Evolutionary conservation across 768 basidiomycete species (phyloP).

Genomic region (Psilocybe azurescens): DNA sequence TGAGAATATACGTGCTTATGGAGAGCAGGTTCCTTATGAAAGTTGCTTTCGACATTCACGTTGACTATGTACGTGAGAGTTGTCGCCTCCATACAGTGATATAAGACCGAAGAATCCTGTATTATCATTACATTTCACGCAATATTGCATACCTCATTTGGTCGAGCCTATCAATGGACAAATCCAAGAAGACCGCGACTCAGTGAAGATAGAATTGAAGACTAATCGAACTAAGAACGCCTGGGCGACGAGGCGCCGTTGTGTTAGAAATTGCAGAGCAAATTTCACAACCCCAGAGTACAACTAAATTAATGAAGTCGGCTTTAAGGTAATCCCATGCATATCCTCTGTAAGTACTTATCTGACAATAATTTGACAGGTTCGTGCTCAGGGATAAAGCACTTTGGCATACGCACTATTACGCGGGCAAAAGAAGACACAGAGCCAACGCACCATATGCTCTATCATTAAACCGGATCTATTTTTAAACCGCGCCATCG

Average conservation of each 20-base stretch:
- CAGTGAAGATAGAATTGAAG: no score
- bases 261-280: no score
- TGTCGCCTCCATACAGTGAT: neutral
- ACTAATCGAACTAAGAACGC: no score
- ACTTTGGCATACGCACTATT: neutral
- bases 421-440: neutral
- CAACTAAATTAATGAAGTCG: no score
- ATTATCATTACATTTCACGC: neutral
- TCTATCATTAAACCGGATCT: neutral
- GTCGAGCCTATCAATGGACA: no score
- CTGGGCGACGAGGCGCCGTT: no score
- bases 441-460: neutral
- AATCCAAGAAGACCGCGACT: no score
- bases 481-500: neutral
- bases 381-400: neutral
- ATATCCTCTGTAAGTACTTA: neutral
- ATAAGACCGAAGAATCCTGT: neutral
- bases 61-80: neutral
- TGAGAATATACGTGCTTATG: neutral
- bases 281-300: no score
- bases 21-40: constrained; percentile 32
- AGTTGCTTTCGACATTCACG: no score
- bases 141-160: no score
- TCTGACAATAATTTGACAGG: neutral
- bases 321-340: neutral